Conservation (phyloP, 106 monocot genomes). For the Dioscorea zingiberensis region DNA sequence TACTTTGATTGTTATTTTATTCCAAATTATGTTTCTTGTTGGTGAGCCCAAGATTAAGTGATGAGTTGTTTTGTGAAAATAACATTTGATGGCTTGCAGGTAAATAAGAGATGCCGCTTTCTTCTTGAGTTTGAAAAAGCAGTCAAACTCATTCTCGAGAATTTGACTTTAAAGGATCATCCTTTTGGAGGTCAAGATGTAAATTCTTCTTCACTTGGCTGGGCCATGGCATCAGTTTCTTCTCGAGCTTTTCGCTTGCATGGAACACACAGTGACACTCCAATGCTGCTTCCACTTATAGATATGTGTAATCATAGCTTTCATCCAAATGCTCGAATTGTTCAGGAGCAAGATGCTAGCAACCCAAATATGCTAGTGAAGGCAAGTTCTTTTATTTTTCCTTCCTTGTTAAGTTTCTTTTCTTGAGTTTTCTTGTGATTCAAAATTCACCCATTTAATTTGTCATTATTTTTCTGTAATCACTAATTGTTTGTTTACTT, state of each 20-base stretch:
- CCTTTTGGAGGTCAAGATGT: slow-evolving; percentile 83
- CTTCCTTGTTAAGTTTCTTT: no score
- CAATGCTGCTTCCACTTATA: slow-evolving; percentile 92
- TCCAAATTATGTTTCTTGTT: not conserved
- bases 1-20: not conserved
- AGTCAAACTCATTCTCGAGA: slow-evolving; percentile 33
- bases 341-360: slow-evolving; percentile 47
- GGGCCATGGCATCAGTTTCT: slow-evolving; percentile 98
- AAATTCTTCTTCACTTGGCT: slow-evolving; percentile 82
- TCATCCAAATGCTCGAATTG: slow-evolving; percentile 79
- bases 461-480: no score
- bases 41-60: no score
- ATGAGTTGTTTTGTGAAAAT: not conserved
- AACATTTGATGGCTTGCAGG: slow-evolving; percentile 28
- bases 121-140: slow-evolving; percentile 81
- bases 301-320: slow-evolving; percentile 98
- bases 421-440: no score
- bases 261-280: slow-evolving; percentile 36
- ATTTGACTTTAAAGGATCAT: slow-evolving; percentile 42
- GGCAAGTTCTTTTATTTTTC: slow-evolving; percentile 26
- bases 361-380: slow-evolving; percentile 58
- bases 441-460: no score
- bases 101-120: slow-evolving; percentile 95
- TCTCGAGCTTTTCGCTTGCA: slow-evolving; percentile 93
- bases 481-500: no score